A percentile compares a stretch with the other conserved stretches of the same genome.
Evolutionary conservation across 108 stramenopile species (phyloP).

Genomic region (Nitzschia sp.): DNA sequence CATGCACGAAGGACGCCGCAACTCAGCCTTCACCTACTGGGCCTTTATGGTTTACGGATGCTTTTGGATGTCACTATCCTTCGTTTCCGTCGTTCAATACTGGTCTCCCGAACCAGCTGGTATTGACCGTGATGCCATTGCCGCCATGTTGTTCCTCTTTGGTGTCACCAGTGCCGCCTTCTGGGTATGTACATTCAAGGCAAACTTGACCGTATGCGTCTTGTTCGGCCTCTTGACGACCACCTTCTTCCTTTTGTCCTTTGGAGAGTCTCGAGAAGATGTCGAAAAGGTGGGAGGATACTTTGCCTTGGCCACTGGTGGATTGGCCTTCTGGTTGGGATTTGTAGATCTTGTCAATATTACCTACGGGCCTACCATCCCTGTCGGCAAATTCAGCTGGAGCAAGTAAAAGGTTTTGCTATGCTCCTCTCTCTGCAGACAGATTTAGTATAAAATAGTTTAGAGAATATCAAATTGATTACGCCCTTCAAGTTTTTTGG

Average conservation of each 20-base stretch:
- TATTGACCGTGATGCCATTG: too few relatives aligned
- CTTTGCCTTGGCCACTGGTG: slow-evolving; percentile 29
- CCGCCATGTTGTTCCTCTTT: slow-evolving; percentile 31
- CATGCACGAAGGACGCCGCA: slow-evolving; percentile 30
- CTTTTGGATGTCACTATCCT: slow-evolving; percentile 37
- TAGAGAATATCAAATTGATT: too few relatives aligned
- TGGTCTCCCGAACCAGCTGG: slow-evolving; percentile 15
- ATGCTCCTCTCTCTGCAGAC: too few relatives aligned
- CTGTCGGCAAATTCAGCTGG: too few relatives aligned
- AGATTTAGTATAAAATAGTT: too few relatives aligned
- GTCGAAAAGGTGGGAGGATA: slow-evolving; percentile 32
- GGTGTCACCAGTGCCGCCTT: slow-evolving; percentile 22
- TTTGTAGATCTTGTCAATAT: slow-evolving; percentile 37
- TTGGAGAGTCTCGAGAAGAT: slow-evolving; percentile 20
- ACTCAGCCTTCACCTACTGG: slow-evolving; percentile 28
- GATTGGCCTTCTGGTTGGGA: slow-evolving; percentile 31
- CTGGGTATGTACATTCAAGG: slow-evolving; percentile 37
- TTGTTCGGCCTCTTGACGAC: slow-evolving; percentile 26
- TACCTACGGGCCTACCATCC: too few relatives aligned
- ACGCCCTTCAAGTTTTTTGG: too few relatives aligned
- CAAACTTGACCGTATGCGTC: slow-evolving; percentile 23
- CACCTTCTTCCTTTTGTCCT: slow-evolving; percentile 24
- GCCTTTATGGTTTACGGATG: slow-evolving; percentile 44
- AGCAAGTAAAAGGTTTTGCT: too few relatives aligned
- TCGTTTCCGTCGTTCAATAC: slow-evolving; percentile 14